Conservation (phyloP, 2,329 filamentous ascomycete genomes). For the Aureobasidium vineae region DNA sequence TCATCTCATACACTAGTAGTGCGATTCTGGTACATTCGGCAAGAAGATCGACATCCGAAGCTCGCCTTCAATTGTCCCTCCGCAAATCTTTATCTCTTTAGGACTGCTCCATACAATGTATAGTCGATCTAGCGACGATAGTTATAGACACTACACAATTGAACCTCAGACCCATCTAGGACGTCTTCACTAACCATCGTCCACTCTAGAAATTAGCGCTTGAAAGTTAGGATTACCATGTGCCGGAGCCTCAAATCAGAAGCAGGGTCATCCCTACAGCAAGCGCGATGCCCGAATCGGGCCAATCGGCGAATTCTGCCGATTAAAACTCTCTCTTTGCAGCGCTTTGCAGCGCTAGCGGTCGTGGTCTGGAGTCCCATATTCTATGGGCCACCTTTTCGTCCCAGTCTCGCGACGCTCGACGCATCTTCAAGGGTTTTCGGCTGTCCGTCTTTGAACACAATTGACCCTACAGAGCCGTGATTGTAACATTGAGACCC, state of each 20-base stretch:
- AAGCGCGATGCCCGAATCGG: background rate
- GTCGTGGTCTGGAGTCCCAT: background rate
- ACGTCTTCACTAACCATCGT: background rate
- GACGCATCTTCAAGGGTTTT: background rate
- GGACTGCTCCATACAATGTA: background rate
- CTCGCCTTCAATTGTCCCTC: background rate
- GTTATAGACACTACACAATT: background rate
- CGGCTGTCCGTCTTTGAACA: background rate
- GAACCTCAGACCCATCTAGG: background rate
- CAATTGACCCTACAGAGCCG: background rate
- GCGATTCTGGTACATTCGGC: background rate
- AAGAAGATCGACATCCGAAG: background rate
- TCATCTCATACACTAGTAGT: background rate
- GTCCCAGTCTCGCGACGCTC: background rate
- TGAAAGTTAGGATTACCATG: background rate
- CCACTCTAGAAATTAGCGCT: background rate
- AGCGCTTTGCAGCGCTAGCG: background rate
- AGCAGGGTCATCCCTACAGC: background rate
- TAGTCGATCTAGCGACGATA: background rate
- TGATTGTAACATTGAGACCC: background rate
- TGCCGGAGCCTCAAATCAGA: background rate
- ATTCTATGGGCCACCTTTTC: background rate
- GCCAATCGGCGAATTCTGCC: background rate
- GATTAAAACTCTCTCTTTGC: background rate
- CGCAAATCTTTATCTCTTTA: background rate